Evolutionary conservation across 1,284 basidiomycete species (phyloP), one percentile per base, ranked within the genome.

Genomic region (Somion occarium): DNA sequence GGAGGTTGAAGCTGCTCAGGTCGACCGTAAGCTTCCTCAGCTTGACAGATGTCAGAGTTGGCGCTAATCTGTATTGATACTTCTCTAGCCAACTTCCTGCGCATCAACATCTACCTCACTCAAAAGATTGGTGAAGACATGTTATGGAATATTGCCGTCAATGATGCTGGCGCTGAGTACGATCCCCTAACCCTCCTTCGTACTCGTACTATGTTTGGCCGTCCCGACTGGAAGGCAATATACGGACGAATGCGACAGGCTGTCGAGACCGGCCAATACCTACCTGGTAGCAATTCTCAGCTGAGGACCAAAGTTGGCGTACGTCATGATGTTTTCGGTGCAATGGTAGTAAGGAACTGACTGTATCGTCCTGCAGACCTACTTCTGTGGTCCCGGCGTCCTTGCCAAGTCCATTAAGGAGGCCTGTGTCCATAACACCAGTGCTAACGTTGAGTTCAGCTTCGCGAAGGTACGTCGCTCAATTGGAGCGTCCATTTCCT

Each of bases 121-220:
- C 88, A 92, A 69, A 89, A 88, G 74, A 82, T 94, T 59, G 75
- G 76, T 53, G 82, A 88, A 61, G 87, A 92, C 68, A 91, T 89
- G 81, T 75, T 94, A 41, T 91, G 88, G 83, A 94, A 94, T 68
- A 91, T 95, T 56, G 84, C 87, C 5, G 80, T 95, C 56, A 93
- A 94, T 61, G 85, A 89, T 59, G 83, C 83, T n/a, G 85, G 85
- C 53, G 80, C 85, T 11, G 80, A 83, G 50, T 90, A 86, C 63
- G 92, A 94, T 65, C 89, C 91, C 23, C 73, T 95, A 53, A 94
- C 92, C 3, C 78, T 91, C 34, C 81, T 94, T 50, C 83, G 86
- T 50, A 83, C 89, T 13, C 85, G 88, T 43, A 94, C 92, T 7
- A 86, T 87, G 75, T 95, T 89, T 64, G 91, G 93, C 22, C 85